Conservation (phyloP, 2,329 filamentous ascomycete species). For the Exophiala lecanii-corni region DNA sequence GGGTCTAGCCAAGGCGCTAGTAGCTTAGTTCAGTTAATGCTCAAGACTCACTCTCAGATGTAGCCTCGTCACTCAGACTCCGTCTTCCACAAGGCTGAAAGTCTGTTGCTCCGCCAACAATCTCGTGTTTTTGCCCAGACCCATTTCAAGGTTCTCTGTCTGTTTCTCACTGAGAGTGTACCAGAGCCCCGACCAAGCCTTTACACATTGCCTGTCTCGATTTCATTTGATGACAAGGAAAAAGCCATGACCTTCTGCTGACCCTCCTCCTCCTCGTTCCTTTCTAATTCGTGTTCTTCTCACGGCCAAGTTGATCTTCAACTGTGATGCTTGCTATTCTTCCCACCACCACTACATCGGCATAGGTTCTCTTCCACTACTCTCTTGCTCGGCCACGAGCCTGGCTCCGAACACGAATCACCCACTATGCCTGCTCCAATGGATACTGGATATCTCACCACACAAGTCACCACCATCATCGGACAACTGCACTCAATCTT, state of each 20-base stretch:
- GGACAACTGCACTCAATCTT: constrained; percentile 89
- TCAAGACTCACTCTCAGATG: too few relatives aligned
- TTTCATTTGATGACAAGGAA: neutral
- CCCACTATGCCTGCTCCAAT: constrained; percentile 45
- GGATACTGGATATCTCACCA: constrained; percentile 87
- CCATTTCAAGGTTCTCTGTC: neutral
- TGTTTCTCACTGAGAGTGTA: neutral
- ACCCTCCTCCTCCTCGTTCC: constrained; percentile 8
- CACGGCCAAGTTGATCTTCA: neutral
- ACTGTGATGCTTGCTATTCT: constrained; percentile 2
- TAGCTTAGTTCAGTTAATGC: too few relatives aligned
- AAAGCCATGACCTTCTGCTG: constrained; percentile 21
- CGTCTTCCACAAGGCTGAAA: too few relatives aligned
- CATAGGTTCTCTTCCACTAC: constrained; percentile 5
- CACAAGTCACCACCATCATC: constrained; percentile 93
- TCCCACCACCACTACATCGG: constrained; percentile 3
- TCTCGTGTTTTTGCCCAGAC: neutral
- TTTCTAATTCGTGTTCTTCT: constrained; percentile 3
- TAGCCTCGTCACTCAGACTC: too few relatives aligned
- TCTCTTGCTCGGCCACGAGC: constrained; percentile 16
- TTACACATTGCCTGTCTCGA: neutral
- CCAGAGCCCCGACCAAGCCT: too few relatives aligned
- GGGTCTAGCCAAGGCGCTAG: too few relatives aligned
- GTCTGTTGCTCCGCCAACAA: constrained; percentile 16
- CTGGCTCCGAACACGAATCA: constrained; percentile 7